Conservation (phyloP, 352 stramenopile species). For the Pythium monospermum region DNA sequence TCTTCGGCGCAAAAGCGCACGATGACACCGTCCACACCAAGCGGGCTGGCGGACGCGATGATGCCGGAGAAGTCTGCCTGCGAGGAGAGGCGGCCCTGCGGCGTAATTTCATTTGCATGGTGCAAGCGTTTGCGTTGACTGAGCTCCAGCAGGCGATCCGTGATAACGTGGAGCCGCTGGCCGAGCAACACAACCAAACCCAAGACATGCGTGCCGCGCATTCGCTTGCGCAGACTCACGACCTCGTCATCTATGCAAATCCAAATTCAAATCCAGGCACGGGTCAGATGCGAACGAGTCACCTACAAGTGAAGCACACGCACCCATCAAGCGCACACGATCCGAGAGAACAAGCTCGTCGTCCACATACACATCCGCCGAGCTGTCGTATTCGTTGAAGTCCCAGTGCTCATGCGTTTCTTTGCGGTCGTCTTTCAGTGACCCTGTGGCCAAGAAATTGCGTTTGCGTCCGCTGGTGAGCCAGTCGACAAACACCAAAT, state of each 20-base stretch:
- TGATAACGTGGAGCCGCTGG: constrained; percentile 45
- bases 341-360: constrained; percentile 52
- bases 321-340: constrained; percentile 61
- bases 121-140: constrained; percentile 75
- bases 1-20: constrained; percentile 66
- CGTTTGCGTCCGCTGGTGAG: constrained; percentile 80
- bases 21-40: constrained; percentile 57
- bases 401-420: constrained; percentile 79
- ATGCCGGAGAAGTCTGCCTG: constrained; percentile 44
- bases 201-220: constrained; percentile 71
- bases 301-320: background rate
- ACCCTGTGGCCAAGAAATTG: constrained; percentile 63
- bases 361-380: constrained; percentile 52
- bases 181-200: constrained; percentile 67
- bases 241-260: constrained; percentile 64
- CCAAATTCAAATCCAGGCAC: too few species aligned
- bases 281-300: background rate
- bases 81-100: constrained; percentile 52
- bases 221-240: constrained; percentile 57
- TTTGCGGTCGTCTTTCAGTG: constrained; percentile 47
- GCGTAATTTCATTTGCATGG: constrained; percentile 61
- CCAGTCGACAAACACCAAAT: constrained; percentile 81
- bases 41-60: constrained; percentile 65
- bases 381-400: constrained; percentile 71
- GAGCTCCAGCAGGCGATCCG: constrained; percentile 45